These are phyloP conservation scores for Thamnidium elegans DNA, from an alignment of 192 early-diverging fungal genomes.

Conservation along the genomic window DNA sequence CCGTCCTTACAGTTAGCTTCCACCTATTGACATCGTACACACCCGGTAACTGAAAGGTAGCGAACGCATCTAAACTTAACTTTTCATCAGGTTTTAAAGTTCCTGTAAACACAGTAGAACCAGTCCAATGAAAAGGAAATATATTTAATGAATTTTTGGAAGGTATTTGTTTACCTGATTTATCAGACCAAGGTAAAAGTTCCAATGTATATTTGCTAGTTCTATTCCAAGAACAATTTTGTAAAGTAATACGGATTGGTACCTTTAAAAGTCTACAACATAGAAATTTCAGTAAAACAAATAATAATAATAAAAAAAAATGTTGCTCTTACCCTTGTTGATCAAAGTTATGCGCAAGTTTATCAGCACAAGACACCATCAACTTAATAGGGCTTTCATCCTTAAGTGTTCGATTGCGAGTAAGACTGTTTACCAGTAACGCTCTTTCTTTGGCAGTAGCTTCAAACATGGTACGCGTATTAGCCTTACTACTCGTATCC, in stretches of 20 bases:
- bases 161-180: constrained; percentile 18
- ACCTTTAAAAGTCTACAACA: constrained; percentile 52
- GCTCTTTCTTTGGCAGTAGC: constrained; percentile 65
- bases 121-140: constrained; percentile 61
- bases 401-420: constrained; percentile 56
- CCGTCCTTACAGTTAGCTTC: constrained; percentile 46
- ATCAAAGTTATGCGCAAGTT: constrained; percentile 44
- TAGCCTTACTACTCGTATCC: constrained; percentile 35
- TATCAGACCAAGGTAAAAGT: constrained; percentile 41
- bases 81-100: constrained; percentile 54
- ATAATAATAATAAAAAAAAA: not conserved
- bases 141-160: constrained; percentile 25
- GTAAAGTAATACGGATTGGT: constrained; percentile 53
- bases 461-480: constrained; percentile 62
- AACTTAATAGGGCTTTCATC: constrained; percentile 71
- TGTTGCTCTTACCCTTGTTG: constrained; percentile 39
- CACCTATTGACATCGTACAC: constrained; percentile 78
- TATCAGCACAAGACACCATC: constrained; percentile 45
- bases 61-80: constrained; percentile 40
- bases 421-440: constrained; percentile 59
- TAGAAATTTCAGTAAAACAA: not conserved
- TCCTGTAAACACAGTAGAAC: constrained; percentile 54
- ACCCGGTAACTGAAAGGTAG: constrained; percentile 59
- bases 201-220: constrained; percentile 55
- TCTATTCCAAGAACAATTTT: constrained; percentile 75